Conservation (phyloP, 495 filamentous ascomycete species). For the Penicillium flavigenum region DNA sequence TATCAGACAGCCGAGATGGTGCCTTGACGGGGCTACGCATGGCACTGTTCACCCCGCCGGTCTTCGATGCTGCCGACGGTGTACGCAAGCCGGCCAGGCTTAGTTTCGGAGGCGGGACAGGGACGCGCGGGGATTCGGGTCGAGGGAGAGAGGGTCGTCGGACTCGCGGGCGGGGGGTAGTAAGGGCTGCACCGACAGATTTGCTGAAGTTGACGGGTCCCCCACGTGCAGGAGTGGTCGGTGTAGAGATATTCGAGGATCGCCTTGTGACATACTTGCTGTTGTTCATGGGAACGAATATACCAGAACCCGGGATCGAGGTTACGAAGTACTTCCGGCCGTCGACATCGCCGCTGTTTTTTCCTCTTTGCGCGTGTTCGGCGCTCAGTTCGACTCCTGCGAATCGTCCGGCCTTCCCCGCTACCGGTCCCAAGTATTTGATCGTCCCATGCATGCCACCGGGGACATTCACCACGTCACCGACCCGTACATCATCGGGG, state of each 20-base stretch:
- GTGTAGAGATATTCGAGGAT: constrained; percentile 61
- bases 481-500: constrained; percentile 66
- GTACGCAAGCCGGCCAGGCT: constrained; percentile 55
- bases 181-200: constrained; percentile 75
- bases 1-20: constrained; percentile 43
- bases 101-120: constrained; percentile 45
- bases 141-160: constrained; percentile 72
- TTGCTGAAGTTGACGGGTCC: constrained; percentile 68
- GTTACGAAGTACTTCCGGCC: constrained; percentile 82
- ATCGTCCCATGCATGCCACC: constrained; percentile 91
- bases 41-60: constrained; percentile 31
- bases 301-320: constrained; percentile 73
- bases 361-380: constrained; percentile 78
- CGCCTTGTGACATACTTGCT: constrained; percentile 65
- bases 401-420: constrained; percentile 87
- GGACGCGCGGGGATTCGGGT: constrained; percentile 72
- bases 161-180: constrained; percentile 63
- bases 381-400: constrained; percentile 89
- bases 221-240: constrained; percentile 61
- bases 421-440: constrained; percentile 82
- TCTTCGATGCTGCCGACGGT: constrained; percentile 38
- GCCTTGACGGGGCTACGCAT: constrained; percentile 45
- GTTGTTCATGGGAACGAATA: constrained; percentile 91
- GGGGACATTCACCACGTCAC: constrained; percentile 90
- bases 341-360: constrained; percentile 96